Base-by-base conservation (phyloP, 2,329 filamentous ascomycete genomes). In the Sporothrix curviconia region DNA sequence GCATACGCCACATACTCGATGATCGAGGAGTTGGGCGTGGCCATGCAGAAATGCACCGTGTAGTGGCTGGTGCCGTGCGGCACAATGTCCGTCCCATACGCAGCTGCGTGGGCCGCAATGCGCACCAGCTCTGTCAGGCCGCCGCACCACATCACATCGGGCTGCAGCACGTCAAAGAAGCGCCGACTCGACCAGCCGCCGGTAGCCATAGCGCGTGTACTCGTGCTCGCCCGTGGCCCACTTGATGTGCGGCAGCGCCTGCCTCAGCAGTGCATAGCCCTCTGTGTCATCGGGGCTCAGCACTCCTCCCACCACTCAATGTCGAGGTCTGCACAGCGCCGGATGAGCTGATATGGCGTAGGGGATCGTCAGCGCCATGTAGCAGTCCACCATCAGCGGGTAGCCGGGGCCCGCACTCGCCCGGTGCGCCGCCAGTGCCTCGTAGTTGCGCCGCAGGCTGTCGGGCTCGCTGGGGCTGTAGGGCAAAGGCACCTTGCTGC, bases 281-380 rank as follows among this genome's bases (percentile, higher is more conserved):
- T 96, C 92, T 47, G 88, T 90, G 75, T 96, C 92, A 71, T 96
- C 92, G 9, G 92, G 92, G 30, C 86, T 88, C 61, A 96, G 77
- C 63, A 90, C 95, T 96, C 92, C 76, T 96, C 92, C 90, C 90
- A 96, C 92, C 92, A 96, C 76, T 96, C 91, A 70, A 96, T 92
- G 71, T 92, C 82, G 64, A 96, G 81, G 64, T 91, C 85, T 65
- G 89, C 82, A 68, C 87, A 91, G 53, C 86, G 87, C 74, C 92
- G 89, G 60, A 89, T 92, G 22, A 96, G 79, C 72, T 96, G 87
- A 65, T n/a, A 96, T 95, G 4, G 89, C 95, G 75, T 96, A 96
- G 1, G 88, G 77, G 22, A 96, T 91, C 66, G 92, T 96, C 67
- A 96, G 77, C 64, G 87, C 91, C 92, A 96, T 96, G 75, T 95